Evolutionary conservation across 768 basidiomycete species (phyloP), one percentile per base, ranked within the genome.

Genomic region (Boletus speciosus): DNA sequence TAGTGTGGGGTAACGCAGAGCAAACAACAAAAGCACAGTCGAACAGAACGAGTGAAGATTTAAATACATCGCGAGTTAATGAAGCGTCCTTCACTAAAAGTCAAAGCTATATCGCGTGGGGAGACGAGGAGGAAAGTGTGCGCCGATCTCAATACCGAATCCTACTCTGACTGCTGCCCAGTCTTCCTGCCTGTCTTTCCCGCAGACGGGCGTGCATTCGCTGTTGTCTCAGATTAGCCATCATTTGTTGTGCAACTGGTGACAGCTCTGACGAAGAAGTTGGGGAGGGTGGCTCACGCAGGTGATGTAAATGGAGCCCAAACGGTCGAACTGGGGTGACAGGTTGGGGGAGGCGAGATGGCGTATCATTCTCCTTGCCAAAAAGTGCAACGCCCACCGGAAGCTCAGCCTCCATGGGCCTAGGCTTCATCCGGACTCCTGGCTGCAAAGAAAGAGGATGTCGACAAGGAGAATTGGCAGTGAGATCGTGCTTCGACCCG

Each of bases 231-330:
- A 85, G 65, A 60, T 84, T 78, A 52, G 73, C 71, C 88, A 90
- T 90, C 62, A 90, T 76, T 64, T 84, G 77, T 59, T 76, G 78
- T 6, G 80, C 84, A 32, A 84, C 71, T 14, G 86, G 86, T 19
- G 88, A 90, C 47, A 91, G 72, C 57, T 90, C 89, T 10, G 86
- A 80, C 3, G 88, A 88, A 29, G 81, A 84, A 23, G 85, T 79
- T 21, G 88, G 86, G 2, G 86, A 88, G 4, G 84, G 79, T 46
- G 61, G 64, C 3, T 65, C 68, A 6, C 31, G 49, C 32, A 69
- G 48, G 31, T 71, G 54, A 5, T 65, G 58, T 31, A 66, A 63
- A 52, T 71, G 75, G 12, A 72, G 71, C 29, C 67, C 65, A 6
- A 80, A 78, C 10, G 76, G 74, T 43, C 73, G 76, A 19, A 63